Conservation (phyloP, 768 basidiomycete species). For the Hebeloma cylindrosporum region DNA sequence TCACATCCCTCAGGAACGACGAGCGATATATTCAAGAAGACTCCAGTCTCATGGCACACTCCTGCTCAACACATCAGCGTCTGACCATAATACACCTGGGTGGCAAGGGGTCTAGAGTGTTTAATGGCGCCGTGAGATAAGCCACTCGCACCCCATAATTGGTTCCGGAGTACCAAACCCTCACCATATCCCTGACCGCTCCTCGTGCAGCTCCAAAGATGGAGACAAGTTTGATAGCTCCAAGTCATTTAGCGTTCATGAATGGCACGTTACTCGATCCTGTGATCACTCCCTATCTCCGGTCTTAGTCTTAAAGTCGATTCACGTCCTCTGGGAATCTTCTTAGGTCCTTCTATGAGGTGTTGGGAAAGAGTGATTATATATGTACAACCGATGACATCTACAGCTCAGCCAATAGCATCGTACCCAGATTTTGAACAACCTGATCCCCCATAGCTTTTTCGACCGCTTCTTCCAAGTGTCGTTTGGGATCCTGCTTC, state of each 20-base stretch:
- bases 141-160: slow-evolving; percentile 4
- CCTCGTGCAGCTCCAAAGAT: slow-evolving; percentile 15
- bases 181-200: too few species aligned
- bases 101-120: slow-evolving; percentile 13
- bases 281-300: slow-evolving; percentile 30
- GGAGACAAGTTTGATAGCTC: too few species aligned
- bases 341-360: slow-evolving; percentile 4
- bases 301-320: slow-evolving; percentile 7
- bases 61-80: neutral
- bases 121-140: slow-evolving; percentile 13
- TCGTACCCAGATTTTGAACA: slow-evolving; percentile 91
- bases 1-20: too few species aligned
- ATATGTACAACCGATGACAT: slow-evolving; percentile 21
- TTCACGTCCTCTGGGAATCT: neutral
- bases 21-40: too few species aligned
- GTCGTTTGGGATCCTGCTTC: slow-evolving; percentile 97
- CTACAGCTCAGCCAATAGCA: slow-evolving; percentile 90
- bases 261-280: slow-evolving; percentile 32
- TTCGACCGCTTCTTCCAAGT: slow-evolving; percentile 96
- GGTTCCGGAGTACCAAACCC: too few species aligned
- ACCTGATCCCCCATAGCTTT: slow-evolving; percentile 98
- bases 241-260: slow-evolving; percentile 1
- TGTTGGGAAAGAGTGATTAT: slow-evolving; percentile 13
- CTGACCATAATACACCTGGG: neutral
- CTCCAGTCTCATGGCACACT: too few species aligned